Evolutionary conservation across 495 filamentous ascomycete genomes (phyloP).

Genomic region (Viridothelium virens): DNA sequence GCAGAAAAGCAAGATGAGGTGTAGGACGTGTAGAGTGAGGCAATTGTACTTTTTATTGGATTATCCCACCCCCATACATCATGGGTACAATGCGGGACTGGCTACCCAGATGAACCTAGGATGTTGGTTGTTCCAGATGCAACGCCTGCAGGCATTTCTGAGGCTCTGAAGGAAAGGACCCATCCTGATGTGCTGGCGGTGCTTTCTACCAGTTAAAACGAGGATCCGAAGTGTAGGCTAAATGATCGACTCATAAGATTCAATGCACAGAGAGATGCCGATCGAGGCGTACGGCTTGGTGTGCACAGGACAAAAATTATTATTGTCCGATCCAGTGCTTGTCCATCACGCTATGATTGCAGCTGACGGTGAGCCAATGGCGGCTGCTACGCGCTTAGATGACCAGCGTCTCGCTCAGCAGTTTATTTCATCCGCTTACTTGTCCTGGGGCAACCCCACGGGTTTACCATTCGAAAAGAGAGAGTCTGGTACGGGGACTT

Average conservation of each 20-base stretch:
- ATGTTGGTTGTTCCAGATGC: conserved; percentile 29
- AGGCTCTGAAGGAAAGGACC: conserved; percentile 33
- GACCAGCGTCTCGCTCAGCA: conserved; percentile 22
- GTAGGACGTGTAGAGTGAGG: conserved; percentile 1
- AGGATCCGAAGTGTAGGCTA: conserved; percentile 30
- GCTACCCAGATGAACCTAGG: conserved; percentile 2
- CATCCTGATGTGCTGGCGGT: conserved; percentile 84
- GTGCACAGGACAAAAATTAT: conserved; percentile 9
- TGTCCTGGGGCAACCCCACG: conserved; percentile 6
- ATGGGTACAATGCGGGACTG: conserved; percentile 9
- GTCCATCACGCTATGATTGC: conserved; percentile 16
- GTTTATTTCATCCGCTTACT: conserved; percentile 30
- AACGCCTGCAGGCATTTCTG: conserved; percentile 32
- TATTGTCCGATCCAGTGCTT: conserved; percentile 14
- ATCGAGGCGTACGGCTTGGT: conserved; percentile 8
- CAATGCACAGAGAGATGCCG: conserved; percentile 11
- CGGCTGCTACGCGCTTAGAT: conserved; percentile 23
- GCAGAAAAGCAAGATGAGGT: conserved; percentile 12
- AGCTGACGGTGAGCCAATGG: conserved; percentile 13
- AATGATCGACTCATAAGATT: conserved; percentile 15
- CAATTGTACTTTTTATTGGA: conserved; percentile 12
- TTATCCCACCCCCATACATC: conserved; percentile 11
- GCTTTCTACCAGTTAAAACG: conserved; percentile 58
- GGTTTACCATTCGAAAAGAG: conserved; percentile 13
- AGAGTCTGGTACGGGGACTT: conserved; percentile 12